Evolutionary conservation across 225 moss, liverwort and hornwort genomes (phyloP), one percentile per base, ranked within the genome.

Genomic region (Neckera pumila): DNA sequence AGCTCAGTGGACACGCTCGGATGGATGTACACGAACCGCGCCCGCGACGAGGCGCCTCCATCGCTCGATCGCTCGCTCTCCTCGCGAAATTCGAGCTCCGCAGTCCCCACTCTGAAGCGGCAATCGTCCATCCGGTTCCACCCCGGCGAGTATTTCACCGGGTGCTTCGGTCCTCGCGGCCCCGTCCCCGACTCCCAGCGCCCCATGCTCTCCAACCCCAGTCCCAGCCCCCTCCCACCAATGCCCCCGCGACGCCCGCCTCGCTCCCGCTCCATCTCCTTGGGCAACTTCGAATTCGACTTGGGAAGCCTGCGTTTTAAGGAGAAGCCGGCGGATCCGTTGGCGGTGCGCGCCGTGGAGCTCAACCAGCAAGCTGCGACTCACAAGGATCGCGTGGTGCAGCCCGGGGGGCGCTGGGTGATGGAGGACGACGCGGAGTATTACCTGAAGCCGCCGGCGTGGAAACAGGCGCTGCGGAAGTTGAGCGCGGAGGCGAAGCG

Each of bases 391-490:
- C 91, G 91, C 54, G 87, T 88, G 85, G 42, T 77, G 69, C 86
- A 83, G 67, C 83, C 89, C 14, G 91, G 85, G 2, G 90, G 91
- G 8, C 87, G 90, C 42, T 92, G 91, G 93, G 76, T 91, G 38
- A 65, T 91, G 85, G 92, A 94, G 34, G 86, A 86, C 23, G 91
- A 92, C n/a, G 89, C 88, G 28, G 88, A 91, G 69, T 89, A 91
- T 42, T 92, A 83, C 78, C 60, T 90, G 45, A 90, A 93, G 59
- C 92, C 94, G 21, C 92, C 94, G 61, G 94, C 92, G 26, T 94
- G 94, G 94, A 94, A 94, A 81, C 91, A 91, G 90, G 84, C 91
- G 49, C 45, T 93, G 14, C 85, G 92, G 79, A 90, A 85, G 87
- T 66, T 94, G 58, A 81, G 78, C 21, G 94, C 92, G 31, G 89